A percentile compares a stretch with the other conserved stretches of the same genome.
Conservation (phyloP, 169 alveolate species). For the Babesia sp. region DNA sequence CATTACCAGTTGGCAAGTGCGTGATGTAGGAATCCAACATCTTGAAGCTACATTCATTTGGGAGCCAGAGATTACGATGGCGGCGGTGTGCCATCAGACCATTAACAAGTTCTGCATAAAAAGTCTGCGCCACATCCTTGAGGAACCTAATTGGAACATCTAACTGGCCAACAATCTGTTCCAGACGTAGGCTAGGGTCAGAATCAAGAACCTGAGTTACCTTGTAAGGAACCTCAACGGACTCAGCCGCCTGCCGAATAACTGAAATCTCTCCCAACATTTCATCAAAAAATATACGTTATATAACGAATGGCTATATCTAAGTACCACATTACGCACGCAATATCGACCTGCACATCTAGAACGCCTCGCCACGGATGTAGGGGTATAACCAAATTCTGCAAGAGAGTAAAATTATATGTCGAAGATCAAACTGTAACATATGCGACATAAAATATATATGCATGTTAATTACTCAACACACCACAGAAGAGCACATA, state of each 20-base stretch:
- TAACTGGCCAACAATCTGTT: constrained; percentile 50
- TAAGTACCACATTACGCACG: no score
- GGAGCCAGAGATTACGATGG: constrained; percentile 78
- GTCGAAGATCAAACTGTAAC: no score
- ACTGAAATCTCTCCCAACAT: constrained; percentile 46
- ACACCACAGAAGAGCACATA: no score
- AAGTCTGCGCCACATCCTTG: constrained; percentile 59
- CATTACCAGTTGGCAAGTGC: constrained; percentile 83
- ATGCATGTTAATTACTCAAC: no score
- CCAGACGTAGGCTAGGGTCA: constrained; percentile 32
- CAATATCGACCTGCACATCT: no score
- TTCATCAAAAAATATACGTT: no score
- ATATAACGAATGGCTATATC: no score
- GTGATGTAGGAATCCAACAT: constrained; percentile 86
- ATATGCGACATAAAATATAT: no score
- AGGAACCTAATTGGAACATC: constrained; percentile 44
- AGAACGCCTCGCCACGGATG: no score
- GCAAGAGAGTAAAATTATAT: no score
- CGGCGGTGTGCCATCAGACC: constrained; percentile 78
- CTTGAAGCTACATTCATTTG: constrained; percentile 79
- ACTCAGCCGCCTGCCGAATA: constrained; percentile 60
- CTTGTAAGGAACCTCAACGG: constrained; percentile 34
- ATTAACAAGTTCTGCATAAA: constrained; percentile 66
- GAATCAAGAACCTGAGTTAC: constrained; percentile 34
- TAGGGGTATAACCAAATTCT: no score